Percentiles rank a stretch among this genome's conserved stretches.
Evolutionary conservation across 768 basidiomycete genomes (phyloP).

Genomic region (Brasilioporus rufonigricans): DNA sequence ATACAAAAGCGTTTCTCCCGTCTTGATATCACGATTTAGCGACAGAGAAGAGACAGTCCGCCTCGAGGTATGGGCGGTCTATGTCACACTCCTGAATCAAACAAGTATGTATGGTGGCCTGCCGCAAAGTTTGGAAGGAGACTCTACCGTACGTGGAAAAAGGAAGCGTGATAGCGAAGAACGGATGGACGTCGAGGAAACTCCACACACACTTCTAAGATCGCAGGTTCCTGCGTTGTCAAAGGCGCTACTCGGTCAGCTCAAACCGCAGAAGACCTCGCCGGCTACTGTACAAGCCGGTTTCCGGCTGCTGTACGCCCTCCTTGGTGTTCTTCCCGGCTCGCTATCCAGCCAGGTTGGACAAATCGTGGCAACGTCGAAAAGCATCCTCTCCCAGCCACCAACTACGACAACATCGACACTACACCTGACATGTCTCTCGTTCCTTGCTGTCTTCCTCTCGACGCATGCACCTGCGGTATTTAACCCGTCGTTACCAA

Average conservation of each 20-base stretch:
- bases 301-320: constrained; percentile 71
- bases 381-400: constrained; percentile 60
- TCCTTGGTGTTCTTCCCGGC: constrained; percentile 81
- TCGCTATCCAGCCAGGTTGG: constrained; percentile 70
- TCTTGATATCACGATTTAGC: constrained; percentile 86
- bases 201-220: constrained; percentile 68
- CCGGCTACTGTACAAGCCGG: constrained; percentile 81
- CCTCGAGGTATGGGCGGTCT: constrained; percentile 89
- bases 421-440: constrained; percentile 79
- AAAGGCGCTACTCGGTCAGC: constrained; percentile 81
- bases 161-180: constrained; percentile 76
- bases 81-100: constrained; percentile 77
- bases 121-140: constrained; percentile 49
- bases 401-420: constrained; percentile 76
- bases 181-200: constrained; percentile 72
- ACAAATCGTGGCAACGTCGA: constrained; percentile 61
- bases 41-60: constrained; percentile 96
- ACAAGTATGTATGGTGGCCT: constrained; percentile 76
- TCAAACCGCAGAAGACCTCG: constrained; percentile 77
- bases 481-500: constrained; percentile 59
- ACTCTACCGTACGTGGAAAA: constrained; percentile 54
- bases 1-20: constrained; percentile 83
- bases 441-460: constrained; percentile 86
- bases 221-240: constrained; percentile 75
- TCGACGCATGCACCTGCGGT: constrained; percentile 56